Evolutionary conservation across 1,284 basidiomycete species (phyloP).

Genomic region (Leucoagaricus sp.): DNA sequence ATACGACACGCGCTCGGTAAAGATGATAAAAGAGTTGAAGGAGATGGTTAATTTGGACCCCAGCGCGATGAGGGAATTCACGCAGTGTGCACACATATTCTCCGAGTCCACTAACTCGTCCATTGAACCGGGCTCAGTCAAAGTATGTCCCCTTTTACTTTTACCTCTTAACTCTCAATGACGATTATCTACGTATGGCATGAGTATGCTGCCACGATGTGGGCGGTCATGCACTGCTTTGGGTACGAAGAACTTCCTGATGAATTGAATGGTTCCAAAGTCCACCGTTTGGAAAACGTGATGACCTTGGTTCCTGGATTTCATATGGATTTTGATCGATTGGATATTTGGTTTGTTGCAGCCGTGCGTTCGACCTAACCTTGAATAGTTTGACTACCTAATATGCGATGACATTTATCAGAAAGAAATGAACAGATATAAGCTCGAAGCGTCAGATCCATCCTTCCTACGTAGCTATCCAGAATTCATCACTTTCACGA

Average conservation of each 20-base stretch:
- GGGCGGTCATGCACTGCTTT: conserved; percentile 23
- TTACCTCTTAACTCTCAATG: background rate
- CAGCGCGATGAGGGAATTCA: background rate
- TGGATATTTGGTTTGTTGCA: conserved; percentile 20
- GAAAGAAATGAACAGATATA: conserved; percentile 17
- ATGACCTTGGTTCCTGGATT: conserved; percentile 18
- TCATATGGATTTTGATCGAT: conserved; percentile 17
- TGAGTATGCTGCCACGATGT: conserved; percentile 14
- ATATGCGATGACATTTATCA: background rate
- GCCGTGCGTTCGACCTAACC: conserved; percentile 19
- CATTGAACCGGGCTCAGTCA: background rate
- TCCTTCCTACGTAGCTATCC: conserved; percentile 13
- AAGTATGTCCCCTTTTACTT: conserved; percentile 1
- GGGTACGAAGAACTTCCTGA: conserved; percentile 18
- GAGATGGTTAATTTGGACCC: background rate
- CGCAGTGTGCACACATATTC: background rate
- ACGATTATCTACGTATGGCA: conserved; percentile 7
- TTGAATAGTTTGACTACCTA: background rate
- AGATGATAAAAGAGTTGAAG: background rate
- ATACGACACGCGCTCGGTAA: conserved; percentile 18
- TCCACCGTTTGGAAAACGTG: conserved; percentile 28
- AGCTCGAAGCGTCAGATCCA: conserved; percentile 13
- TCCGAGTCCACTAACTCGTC: background rate
- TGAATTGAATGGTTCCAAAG: conserved; percentile 23
- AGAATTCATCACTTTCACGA: conserved; percentile 24